Conservation (phyloP, 2,329 filamentous ascomycete species). For the Fusarium sp. region DNA sequence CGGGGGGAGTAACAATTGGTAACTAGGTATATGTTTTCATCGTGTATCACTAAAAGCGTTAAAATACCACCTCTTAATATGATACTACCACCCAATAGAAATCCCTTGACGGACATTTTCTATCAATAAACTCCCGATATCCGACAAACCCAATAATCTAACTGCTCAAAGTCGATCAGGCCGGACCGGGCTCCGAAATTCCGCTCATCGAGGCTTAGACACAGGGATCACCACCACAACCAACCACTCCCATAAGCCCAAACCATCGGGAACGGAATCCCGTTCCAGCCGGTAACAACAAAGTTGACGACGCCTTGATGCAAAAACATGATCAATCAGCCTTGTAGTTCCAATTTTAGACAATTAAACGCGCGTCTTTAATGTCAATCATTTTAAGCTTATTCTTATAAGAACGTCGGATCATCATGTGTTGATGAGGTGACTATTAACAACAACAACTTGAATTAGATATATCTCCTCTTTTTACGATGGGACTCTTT, state of each 20-base stretch:
- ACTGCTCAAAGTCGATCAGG: background rate
- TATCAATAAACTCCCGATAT: background rate
- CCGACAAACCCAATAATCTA: background rate
- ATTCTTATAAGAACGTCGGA: background rate
- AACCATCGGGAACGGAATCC: background rate
- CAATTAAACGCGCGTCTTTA: background rate
- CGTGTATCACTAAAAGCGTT: background rate
- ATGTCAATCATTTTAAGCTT: background rate
- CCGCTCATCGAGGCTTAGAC: background rate
- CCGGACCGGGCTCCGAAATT: background rate
- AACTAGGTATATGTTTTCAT: background rate
- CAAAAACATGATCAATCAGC: background rate
- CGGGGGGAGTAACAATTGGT: background rate
- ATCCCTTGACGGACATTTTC: background rate
- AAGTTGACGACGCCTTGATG: background rate
- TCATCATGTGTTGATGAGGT: background rate
- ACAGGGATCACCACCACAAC: background rate
- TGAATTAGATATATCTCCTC: background rate
- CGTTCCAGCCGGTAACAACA: background rate
- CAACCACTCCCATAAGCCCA: background rate
- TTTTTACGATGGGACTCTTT: background rate
- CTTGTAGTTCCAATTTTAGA: background rate
- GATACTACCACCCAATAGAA: background rate
- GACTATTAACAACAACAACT: background rate
- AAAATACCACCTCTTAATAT: background rate